phyloP scores from a whole-genome alignment of 106 monocot species.

The Gastrodia elata region DNA sequence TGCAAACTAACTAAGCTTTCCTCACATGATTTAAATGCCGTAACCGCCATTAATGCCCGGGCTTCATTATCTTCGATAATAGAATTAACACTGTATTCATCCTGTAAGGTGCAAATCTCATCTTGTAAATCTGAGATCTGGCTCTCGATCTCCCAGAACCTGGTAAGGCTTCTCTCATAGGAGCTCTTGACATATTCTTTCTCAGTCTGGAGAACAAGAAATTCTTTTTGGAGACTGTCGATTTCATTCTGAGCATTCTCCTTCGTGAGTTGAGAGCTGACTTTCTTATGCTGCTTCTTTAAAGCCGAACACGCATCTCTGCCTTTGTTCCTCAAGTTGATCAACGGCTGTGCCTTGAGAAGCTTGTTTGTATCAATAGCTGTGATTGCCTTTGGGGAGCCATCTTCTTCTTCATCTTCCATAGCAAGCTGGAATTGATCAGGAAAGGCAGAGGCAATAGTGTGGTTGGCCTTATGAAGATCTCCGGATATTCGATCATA shows the following conservation, averaged over 20 bases:
- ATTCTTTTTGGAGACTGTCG: conserved; percentile 24
- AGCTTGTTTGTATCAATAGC: background rate
- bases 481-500: conserved; percentile 29
- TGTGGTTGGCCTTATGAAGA: conserved; percentile 33
- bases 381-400: background rate
- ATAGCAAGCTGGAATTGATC: conserved; percentile 23
- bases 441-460: conserved; percentile 19
- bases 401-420: conserved; percentile 21
- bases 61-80: conserved; percentile 32
- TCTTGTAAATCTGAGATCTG: conserved; percentile 26
- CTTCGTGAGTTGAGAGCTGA: conserved; percentile 1
- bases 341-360: background rate
- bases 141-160: conserved; percentile 26
- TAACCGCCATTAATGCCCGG: conserved; percentile 22
- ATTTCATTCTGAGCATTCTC: conserved; percentile 21
- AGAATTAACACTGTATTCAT: conserved; percentile 11
- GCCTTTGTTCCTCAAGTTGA: background rate
- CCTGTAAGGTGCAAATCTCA: conserved; percentile 14
- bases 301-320: background rate
- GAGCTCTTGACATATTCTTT: conserved; percentile 30
- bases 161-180: conserved; percentile 10
- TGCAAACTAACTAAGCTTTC: conserved; percentile 15
- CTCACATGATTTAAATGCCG: conserved; percentile 28
- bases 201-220: conserved; percentile 28
- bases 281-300: conserved; percentile 6